These are phyloP conservation scores for Uronychia setigera DNA, from an alignment of 73 alveolate species.

Conservation along the genomic window DNA sequence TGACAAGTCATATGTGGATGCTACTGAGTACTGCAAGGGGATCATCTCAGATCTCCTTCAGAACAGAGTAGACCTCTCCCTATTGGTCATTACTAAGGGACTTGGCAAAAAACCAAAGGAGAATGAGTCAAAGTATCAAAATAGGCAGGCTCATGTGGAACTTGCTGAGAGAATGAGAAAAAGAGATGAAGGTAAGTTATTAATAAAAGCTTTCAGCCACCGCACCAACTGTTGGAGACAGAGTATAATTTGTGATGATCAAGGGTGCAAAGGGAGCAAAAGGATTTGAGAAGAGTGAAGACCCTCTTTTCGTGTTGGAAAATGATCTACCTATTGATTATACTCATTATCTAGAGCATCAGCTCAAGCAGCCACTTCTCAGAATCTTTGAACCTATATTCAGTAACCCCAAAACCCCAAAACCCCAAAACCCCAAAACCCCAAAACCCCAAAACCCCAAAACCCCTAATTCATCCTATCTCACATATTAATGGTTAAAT, in stretches of 20 bases:
- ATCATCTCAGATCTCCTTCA: slow-evolving; percentile 95
- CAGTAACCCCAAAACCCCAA: slow-evolving; percentile 79
- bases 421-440: no score
- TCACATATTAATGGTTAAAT: no score
- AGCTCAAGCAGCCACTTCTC: slow-evolving; percentile 96
- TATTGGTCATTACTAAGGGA: slow-evolving; percentile 97
- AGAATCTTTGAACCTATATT: slow-evolving; percentile 94
- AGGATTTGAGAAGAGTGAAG: slow-evolving; percentile 98
- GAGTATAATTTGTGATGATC: slow-evolving; percentile 96
- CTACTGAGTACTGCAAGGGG: slow-evolving; percentile 86
- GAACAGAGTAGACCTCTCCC: slow-evolving; percentile 97
- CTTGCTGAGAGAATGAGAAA: slow-evolving; percentile 98
- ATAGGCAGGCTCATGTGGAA: slow-evolving; percentile 99
- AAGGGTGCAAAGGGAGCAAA: slow-evolving; percentile 95
- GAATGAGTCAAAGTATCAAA: slow-evolving; percentile 73
- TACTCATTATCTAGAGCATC: slow-evolving; percentile 96
- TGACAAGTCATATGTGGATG: slow-evolving; percentile 80
- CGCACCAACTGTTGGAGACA: slow-evolving; percentile 99
- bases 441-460: no score
- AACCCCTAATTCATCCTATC: no score
- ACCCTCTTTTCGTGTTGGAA: slow-evolving; percentile 98
- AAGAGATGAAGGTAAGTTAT: slow-evolving; percentile 69
- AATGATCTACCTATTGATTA: slow-evolving; percentile 98
- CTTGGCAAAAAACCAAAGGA: slow-evolving; percentile 86
- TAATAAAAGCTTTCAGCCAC: slow-evolving; percentile 15